Evolutionary conservation across 805 yeast species (phyloP).

Genomic region (Yarrowia bubula): DNA sequence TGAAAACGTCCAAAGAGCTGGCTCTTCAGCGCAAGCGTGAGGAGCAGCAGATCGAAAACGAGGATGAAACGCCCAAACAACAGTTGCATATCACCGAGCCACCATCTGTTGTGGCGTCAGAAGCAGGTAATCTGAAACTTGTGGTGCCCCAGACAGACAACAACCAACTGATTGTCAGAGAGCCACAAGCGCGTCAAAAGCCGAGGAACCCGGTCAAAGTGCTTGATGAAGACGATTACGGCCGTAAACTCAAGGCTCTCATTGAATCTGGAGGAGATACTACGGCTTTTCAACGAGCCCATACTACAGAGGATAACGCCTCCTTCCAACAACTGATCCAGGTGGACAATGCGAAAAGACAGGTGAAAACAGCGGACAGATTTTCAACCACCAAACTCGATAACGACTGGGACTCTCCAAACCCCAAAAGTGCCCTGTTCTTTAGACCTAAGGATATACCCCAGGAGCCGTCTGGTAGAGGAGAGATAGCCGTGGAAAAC

Average conservation of each 20-base stretch:
- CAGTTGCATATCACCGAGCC: constrained; percentile 10
- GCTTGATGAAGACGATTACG: constrained; percentile 37
- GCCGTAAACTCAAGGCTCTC: constrained; percentile 31
- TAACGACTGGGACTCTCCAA: constrained; percentile 1
- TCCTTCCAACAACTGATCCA: constrained; percentile 35
- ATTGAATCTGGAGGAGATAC: constrained; percentile 29
- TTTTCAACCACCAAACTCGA: background rate
- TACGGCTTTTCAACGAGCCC: constrained; percentile 33
- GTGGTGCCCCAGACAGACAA: background rate
- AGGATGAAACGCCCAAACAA: background rate
- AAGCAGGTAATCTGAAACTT: constrained; percentile 12
- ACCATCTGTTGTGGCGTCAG: background rate
- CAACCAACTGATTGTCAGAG: constrained; percentile 24
- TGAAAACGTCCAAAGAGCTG: constrained; percentile 16
- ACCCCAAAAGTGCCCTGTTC: constrained; percentile 10
- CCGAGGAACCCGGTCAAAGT: constrained; percentile 26
- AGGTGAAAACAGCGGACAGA: background rate
- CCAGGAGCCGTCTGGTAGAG: constrained; percentile 7
- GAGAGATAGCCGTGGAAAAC: constrained; percentile 10
- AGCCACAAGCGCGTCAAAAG: background rate
- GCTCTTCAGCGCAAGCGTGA: background rate
- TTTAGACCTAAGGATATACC: background rate
- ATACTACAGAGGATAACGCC: constrained; percentile 38
- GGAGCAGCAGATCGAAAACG: background rate
- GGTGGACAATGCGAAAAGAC: constrained; percentile 28